A percentile compares a stretch with the other conserved stretches of the same genome.
Conservation (phyloP, 768 basidiomycete genomes). For the Mycena belliarum region DNA sequence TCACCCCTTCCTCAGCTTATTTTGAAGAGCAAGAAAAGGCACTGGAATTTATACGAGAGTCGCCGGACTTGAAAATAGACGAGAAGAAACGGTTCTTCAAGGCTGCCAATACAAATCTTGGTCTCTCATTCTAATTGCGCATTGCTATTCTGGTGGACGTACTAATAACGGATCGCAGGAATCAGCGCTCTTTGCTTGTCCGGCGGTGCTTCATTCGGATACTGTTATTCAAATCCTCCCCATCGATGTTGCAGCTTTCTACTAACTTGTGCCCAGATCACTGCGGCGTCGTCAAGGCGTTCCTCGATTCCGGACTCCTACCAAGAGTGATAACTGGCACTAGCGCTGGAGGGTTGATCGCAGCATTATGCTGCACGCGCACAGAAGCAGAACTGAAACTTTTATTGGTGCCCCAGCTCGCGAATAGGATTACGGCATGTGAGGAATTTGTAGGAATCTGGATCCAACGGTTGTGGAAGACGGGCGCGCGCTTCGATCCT, state of each 20-base stretch:
- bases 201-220: conserved; percentile 95
- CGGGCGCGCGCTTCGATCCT: conserved; percentile 95
- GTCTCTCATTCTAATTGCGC: conserved; percentile 31
- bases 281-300: conserved; percentile 89
- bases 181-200: conserved; percentile 90
- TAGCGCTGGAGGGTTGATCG: not conserved
- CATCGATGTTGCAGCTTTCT: not conserved
- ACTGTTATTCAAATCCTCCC: conserved; percentile 69
- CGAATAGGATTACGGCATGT: conserved; percentile 79
- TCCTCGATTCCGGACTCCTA: conserved; percentile 81
- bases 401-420: conserved; percentile 80
- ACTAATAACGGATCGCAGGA: conserved; percentile 28
- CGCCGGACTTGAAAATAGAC: conserved; percentile 71
- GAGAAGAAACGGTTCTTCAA: conserved; percentile 95
- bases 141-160: not conserved
- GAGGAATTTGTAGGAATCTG: conserved; percentile 75
- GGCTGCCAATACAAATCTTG: conserved; percentile 77
- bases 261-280: conserved; percentile 57
- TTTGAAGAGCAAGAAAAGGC: conserved; percentile 76
- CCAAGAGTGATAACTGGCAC: conserved; percentile 80
- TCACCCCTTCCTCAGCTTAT: conserved; percentile 59
- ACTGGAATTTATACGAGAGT: conserved; percentile 73
- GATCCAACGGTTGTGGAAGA: conserved; percentile 73
- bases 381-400: conserved; percentile 80
- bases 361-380: conserved; percentile 69